A percentile compares a stretch with the other conserved stretches of the same genome.
phyloP scores from a whole-genome alignment of 768 basidiomycete species.

The Mrakia blollopis region DNA sequence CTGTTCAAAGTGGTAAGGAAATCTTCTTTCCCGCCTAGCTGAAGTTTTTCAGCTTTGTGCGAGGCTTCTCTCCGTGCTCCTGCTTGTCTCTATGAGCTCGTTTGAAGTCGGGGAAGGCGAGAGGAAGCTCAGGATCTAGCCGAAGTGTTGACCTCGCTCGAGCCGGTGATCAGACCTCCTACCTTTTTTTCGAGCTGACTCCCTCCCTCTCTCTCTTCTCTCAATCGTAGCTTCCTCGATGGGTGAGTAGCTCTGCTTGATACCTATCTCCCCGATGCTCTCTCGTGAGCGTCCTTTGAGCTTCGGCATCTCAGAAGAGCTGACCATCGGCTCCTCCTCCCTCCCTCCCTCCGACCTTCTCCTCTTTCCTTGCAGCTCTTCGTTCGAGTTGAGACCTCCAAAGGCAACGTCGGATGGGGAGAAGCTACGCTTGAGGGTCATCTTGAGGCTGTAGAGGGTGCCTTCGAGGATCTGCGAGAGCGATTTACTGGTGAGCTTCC shows the following conservation, averaged over 20 bases:
- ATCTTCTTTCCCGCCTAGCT: neutral
- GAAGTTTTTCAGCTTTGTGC: neutral
- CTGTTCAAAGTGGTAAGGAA: conserved; percentile 61
- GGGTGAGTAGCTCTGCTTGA: neutral
- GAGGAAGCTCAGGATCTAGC: neutral
- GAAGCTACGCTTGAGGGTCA: conserved; percentile 63
- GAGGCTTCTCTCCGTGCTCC: neutral
- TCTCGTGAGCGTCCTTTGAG: neutral
- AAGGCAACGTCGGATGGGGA: conserved; percentile 67
- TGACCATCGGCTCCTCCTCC: neutral
- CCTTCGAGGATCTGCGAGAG: conserved; percentile 56
- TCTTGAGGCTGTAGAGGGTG: conserved; percentile 68
- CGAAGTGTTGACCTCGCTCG: neutral
- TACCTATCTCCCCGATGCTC: neutral
- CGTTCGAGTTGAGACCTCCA: conserved; percentile 61
- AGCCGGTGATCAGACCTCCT: neutral
- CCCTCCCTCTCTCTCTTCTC: neutral
- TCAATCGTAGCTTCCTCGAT: conserved; percentile 35
- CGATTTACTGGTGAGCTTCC: conserved; percentile 52
- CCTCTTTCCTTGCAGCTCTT: conserved; percentile 49
- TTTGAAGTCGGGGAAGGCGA: neutral
- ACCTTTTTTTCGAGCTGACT: neutral
- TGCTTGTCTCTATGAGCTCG: neutral
- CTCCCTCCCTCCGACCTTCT: conserved; percentile 44
- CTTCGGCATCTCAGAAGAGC: neutral